Evolutionary conservation across 2,329 filamentous ascomycete genomes (phyloP).

Genomic region (Monilinia fructicola): DNA sequence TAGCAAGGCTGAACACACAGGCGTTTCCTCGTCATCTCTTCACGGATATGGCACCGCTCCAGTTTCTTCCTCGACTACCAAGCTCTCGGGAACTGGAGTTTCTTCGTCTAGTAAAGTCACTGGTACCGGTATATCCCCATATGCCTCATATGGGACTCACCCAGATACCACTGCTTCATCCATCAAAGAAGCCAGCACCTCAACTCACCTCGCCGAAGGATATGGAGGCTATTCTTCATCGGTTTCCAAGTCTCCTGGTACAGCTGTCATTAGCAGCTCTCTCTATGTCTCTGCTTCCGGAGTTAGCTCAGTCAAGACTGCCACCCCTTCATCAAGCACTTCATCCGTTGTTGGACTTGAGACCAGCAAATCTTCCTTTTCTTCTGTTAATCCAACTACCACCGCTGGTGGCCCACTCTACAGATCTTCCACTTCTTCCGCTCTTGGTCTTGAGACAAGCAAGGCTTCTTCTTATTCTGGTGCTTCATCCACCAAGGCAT

Average conservation of each 20-base stretch:
- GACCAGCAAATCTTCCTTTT: not conserved
- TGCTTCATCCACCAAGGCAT: not conserved
- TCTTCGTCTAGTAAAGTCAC: not conserved
- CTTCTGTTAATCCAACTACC: not conserved
- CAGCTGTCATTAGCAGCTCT: not conserved
- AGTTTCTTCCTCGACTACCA: not conserved
- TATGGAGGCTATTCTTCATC: not conserved
- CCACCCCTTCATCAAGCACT: not conserved
- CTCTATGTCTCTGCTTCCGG: not conserved
- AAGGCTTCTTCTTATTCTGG: not conserved
- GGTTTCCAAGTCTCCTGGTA: not conserved
- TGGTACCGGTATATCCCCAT: slow-evolving; percentile 2
- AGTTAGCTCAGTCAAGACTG: not conserved
- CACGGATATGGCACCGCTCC: not conserved
- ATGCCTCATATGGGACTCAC: not conserved
- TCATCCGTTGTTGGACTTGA: not conserved
- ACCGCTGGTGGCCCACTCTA: not conserved
- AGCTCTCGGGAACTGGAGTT: slow-evolving; percentile 1
- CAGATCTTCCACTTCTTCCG: not conserved
- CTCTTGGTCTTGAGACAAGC: slow-evolving; percentile 1
- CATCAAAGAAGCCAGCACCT: not conserved
- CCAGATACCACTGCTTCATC: not conserved
- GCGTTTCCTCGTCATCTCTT: not conserved
- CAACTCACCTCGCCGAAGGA: not conserved
- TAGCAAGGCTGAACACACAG: not conserved